Evolutionary conservation across 1,139 yeast genomes (phyloP).

Genomic region (Magnusiomyces fungicola): DNA sequence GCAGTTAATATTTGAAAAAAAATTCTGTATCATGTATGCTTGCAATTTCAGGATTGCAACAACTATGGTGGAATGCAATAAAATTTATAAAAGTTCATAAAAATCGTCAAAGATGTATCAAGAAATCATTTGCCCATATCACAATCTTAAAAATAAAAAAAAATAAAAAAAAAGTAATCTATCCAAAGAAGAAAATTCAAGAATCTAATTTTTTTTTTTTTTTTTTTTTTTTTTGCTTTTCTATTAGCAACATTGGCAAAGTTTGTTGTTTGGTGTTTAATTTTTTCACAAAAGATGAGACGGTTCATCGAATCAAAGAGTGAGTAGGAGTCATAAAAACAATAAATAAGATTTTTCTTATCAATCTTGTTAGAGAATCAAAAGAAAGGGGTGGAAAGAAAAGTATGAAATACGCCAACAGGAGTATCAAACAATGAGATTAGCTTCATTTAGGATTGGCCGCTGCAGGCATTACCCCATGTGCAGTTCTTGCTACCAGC

Average conservation of each 20-base stretch:
- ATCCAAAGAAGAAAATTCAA: background rate
- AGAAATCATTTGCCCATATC: background rate
- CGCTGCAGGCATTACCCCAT: background rate
- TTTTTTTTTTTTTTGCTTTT: background rate
- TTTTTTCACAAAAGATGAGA: too few relatives aligned
- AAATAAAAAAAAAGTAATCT: background rate
- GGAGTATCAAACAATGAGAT: background rate
- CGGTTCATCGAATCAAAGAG: background rate
- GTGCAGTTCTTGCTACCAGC: constrained; percentile 1
- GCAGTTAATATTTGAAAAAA: too few relatives aligned
- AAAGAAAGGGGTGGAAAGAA: background rate
- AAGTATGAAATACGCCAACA: background rate
- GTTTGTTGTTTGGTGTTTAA: too few relatives aligned
- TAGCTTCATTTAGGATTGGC: background rate
- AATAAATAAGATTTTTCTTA: background rate
- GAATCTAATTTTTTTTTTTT: background rate
- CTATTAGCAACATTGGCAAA: too few relatives aligned
- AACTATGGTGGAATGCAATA: too few relatives aligned
- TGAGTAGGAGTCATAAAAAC: background rate
- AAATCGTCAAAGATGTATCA: too few relatives aligned
- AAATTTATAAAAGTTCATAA: too few relatives aligned
- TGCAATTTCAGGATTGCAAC: too few relatives aligned
- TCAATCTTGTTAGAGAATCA: background rate
- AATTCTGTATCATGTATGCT: too few relatives aligned
- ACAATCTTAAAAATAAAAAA: background rate